Base-by-base conservation (phyloP, 2,329 filamentous ascomycete species). In the Paecilomyces variotii region DNA sequence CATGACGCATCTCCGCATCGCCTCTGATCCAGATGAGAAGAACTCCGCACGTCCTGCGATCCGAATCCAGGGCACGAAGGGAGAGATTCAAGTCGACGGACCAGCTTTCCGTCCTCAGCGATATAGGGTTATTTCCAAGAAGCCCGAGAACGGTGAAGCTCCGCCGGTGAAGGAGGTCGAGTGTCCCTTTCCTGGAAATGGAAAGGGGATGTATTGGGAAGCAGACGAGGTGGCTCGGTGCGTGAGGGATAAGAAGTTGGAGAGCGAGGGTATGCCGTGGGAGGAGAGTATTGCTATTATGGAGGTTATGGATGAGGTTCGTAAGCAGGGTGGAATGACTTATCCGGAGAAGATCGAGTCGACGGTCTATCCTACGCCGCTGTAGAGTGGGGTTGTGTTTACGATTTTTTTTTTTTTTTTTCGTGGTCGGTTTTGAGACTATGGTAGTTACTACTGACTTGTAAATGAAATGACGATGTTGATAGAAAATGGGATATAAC, bases 201-300 rank as follows among this genome's bases (percentile, higher is more conserved):
- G 90, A 10, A 87, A 90, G 63, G 91, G 90, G 55, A 94, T 95
- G 89, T 94, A 90, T 76, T 93, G 87, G 87, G 88, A 92, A 72
- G 90, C 90, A 1, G 89, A 92, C 71, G 89, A 91, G 78, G 87
- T 84, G 63, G 89, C 87, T 28, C 80, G 86, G 53, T 90, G 88
- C 64, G 70, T 96, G 59, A 80, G 87, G 51, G 90, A 94, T 70
- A 89, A 90, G 25, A 85, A 85, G 75, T 82, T 87, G 67, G 87
- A 96, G 79, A 91, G 90, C 70, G 80, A 82, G 54, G 82, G 81
- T 11, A 76, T 94, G 74, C 84, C 87, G 24, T 84, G 84, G 79
- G 81, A 84, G 53, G 91, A 96, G 81, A 93, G 88, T 68, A 79
- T 95, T 57, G 81, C 86, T 54, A 90, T 96, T 62, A 96, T 96